Evolutionary conservation across 768 basidiomycete species (phyloP), one percentile per base, ranked within the genome.

Genomic region (Imleria badia): DNA sequence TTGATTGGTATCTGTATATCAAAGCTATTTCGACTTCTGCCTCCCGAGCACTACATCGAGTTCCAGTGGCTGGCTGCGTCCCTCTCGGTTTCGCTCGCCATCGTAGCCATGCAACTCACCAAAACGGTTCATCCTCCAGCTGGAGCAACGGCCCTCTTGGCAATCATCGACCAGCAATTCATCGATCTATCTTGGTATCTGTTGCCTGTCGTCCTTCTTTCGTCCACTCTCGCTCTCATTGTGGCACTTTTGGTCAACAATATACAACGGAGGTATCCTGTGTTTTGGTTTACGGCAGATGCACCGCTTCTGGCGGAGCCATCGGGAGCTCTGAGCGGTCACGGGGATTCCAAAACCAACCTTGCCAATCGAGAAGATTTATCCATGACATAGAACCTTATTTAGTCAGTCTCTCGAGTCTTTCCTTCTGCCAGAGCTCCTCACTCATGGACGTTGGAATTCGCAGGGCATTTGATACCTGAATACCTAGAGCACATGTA

Each of bases 131-230:
- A 83, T 61, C 82, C 82, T 3, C 82, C 82, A 20, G 81, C 80
- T 47, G 83, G 81, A 52, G 82, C 80, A n/a, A 82, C 81, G 1
- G 80, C 81, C 20, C 69, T 83, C 33, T 68, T 83, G 11, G 76
- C 80, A 19, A 73, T 77, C 3, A 64, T 78, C 26, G 76, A 75
- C 60, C 55, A 69, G 14, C 71, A 78, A 15, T 65, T 80, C 17
- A 64, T 77, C 17, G 58, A 66, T n/a, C 62, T 82, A 42, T 77
- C 76, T 13, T 82, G 81, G 81, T 78, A 81, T 59, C 78, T 80
- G 54, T 69, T 84, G 13, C 80, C 80, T 14, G 74, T 82, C 41
- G 63, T 82, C 44, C 70, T 84, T 12, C 72, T 84, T 6, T 75
- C 77, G 6, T 78, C 78, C 6, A 58, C 69, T 10, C 67, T 83